A percentile compares a stretch with the other conserved stretches of the same genome.
These are phyloP conservation scores for Metschnikowia anglica DNA, from an alignment of 805 yeast genomes.

Conservation along the genomic window DNA sequence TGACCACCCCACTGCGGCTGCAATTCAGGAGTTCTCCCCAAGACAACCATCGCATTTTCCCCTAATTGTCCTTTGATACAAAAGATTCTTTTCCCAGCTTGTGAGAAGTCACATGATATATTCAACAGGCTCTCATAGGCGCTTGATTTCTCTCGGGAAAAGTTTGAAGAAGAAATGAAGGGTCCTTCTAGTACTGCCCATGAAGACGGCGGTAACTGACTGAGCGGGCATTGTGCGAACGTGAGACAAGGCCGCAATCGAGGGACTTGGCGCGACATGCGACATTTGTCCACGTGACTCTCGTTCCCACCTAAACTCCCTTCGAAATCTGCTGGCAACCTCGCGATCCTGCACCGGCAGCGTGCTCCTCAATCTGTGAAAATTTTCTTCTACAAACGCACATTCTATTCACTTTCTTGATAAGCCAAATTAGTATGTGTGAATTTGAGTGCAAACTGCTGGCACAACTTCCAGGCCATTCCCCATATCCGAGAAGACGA, in stretches of 20 bases:
- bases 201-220: not conserved
- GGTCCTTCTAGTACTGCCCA: not conserved
- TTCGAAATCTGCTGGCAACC: conserved; percentile 1
- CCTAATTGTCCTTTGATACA: no score
- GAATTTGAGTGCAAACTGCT: conserved; percentile 9
- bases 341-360: conserved; percentile 19
- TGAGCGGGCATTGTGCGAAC: not conserved
- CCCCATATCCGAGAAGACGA: not conserved
- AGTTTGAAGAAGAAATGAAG: not conserved
- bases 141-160: no score
- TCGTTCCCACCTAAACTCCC: not conserved
- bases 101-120: no score
- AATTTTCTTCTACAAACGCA: conserved; percentile 20
- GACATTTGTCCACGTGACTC: conserved; percentile 13
- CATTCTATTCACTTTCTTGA: conserved; percentile 17
- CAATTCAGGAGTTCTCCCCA: conserved; percentile 1
- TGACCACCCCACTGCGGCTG: not conserved
- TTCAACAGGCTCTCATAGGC: no score
- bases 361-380: conserved; percentile 19
- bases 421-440: conserved; percentile 23
- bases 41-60: not conserved
- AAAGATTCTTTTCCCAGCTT: no score
- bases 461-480: not conserved
- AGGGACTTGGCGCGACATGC: conserved; percentile 6
- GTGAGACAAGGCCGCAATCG: not conserved